phyloP scores from a whole-genome alignment of 1,284 basidiomycete genomes.

The Trichosporon asahii region DNA sequence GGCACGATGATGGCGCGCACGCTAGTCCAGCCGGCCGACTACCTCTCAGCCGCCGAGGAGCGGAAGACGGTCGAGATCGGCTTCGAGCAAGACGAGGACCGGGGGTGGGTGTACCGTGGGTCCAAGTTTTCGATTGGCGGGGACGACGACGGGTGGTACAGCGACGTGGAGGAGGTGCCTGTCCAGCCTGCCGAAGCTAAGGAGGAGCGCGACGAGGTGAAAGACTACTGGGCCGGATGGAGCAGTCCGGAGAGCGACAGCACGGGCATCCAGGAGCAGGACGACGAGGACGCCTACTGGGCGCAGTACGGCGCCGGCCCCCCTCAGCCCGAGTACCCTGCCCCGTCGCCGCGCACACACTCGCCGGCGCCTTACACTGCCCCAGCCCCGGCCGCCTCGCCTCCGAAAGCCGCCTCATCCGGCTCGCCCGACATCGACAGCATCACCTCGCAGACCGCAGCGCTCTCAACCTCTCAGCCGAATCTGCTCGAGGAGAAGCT shows the following conservation, averaged over 20 bases:
- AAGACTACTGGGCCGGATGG: constrained; percentile 39
- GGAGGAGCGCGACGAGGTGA: constrained; percentile 3
- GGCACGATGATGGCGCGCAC: constrained; percentile 23
- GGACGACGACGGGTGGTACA: constrained; percentile 15
- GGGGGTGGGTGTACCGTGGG: constrained; percentile 41
- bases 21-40: constrained; percentile 10
- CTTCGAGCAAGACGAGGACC: constrained; percentile 26
- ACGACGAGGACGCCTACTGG: constrained; percentile 43
- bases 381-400: constrained; percentile 8
- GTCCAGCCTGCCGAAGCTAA: neutral
- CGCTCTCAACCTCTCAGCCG: neutral
- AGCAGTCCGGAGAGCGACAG: constrained; percentile 19
- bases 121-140: constrained; percentile 13
- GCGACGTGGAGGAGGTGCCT: constrained; percentile 12
- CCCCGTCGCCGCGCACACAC: neutral
- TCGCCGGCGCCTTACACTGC: constrained; percentile 14
- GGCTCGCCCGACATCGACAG: constrained; percentile 8
- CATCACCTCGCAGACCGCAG: neutral
- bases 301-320: constrained; percentile 36
- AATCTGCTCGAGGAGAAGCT: constrained; percentile 26
- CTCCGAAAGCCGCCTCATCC: neutral
- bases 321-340: neutral
- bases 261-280: constrained; percentile 18
- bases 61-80: constrained; percentile 12
- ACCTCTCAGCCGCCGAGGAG: neutral